phyloP scores from a whole-genome alignment of 1,139 yeast genomes.

The Protomyces gravidus region DNA sequence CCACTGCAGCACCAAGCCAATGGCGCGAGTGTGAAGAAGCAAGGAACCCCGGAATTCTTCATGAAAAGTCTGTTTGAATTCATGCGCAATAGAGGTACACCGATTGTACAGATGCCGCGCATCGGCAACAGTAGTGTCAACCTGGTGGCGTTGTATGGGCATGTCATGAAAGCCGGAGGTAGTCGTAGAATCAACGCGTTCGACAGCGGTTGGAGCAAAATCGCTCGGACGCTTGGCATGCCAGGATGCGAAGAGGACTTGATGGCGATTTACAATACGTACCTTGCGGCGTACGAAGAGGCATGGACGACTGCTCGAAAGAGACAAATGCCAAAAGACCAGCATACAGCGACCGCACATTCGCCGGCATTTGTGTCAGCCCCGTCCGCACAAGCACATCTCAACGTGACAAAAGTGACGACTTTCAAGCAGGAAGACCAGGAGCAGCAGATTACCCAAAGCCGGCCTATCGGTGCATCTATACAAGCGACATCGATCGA shows the following conservation, averaged over 20 bases:
- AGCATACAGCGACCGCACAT: too few relatives aligned
- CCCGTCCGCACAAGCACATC: too few relatives aligned
- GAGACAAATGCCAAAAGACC: neutral
- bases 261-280: neutral
- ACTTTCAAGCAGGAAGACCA: too few relatives aligned
- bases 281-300: slow-evolving; percentile 15
- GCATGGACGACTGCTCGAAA: slow-evolving; percentile 19
- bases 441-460: too few relatives aligned
- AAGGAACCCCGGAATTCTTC: slow-evolving; percentile 11
- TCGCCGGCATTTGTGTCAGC: too few relatives aligned
- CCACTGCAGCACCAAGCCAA: neutral
- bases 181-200: slow-evolving; percentile 4
- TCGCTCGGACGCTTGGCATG: slow-evolving; percentile 3
- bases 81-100: slow-evolving; percentile 11
- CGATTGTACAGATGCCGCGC: slow-evolving; percentile 12
- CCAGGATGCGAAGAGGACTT: slow-evolving; percentile 5
- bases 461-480: too few relatives aligned
- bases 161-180: slow-evolving; percentile 25
- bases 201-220: slow-evolving; percentile 1
- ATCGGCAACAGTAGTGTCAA: slow-evolving; percentile 4
- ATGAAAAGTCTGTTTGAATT: slow-evolving; percentile 10
- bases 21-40: neutral
- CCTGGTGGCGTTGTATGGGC: slow-evolving; percentile 16
- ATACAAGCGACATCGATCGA: too few relatives aligned
- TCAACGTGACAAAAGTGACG: too few relatives aligned